phyloP scores from a whole-genome alignment of 306 rosid species.

The Prunus davidiana region DNA sequence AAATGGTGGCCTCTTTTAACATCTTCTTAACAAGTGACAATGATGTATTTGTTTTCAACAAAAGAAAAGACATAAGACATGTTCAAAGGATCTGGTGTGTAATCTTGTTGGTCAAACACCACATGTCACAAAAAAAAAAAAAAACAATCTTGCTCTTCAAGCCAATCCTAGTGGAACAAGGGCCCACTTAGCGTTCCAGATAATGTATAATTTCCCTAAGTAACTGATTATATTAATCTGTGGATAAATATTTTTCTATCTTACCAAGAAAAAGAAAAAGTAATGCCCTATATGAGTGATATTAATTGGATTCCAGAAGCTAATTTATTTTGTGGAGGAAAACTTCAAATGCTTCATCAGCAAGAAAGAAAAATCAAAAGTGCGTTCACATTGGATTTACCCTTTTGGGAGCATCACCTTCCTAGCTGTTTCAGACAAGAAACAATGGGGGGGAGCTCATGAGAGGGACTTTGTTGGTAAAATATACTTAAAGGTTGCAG shows the following conservation, averaged over 20 bases:
- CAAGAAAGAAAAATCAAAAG: not conserved
- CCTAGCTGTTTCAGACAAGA: not conserved
- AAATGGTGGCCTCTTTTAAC: not conserved
- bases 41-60: not conserved
- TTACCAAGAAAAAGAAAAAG: not conserved
- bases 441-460: not conserved
- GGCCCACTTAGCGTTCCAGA: not conserved
- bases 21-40: not conserved
- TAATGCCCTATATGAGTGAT: not conserved
- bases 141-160: conserved; percentile 1
- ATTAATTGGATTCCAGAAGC: conserved; percentile 3
- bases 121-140: not conserved
- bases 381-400: not conserved
- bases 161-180: not conserved
- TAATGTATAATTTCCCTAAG: not conserved
- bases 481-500: not conserved
- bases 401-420: not conserved
- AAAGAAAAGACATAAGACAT: not conserved
- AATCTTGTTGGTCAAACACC: not conserved
- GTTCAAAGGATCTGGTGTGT: conserved; percentile 1
- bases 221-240: not conserved
- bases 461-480: not conserved
- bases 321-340: not conserved
- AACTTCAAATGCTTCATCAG: conserved; percentile 4
- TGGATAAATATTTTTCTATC: not conserved